Base-by-base conservation (phyloP, 148 eudicot genomes). In the Hydrangea macrophylla region DNA sequence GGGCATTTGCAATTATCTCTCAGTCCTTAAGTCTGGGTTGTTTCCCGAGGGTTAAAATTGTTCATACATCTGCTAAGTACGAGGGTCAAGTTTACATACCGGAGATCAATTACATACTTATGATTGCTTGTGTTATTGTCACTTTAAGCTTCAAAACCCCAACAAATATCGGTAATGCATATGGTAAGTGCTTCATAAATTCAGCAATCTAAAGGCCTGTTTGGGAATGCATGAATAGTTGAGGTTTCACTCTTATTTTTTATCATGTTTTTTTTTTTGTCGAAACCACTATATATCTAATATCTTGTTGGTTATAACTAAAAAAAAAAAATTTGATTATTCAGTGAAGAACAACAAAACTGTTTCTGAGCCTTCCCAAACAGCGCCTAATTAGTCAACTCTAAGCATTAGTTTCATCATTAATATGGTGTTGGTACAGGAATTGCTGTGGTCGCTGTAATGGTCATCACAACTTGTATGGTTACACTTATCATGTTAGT, bases 61-160 rank as follows among this genome's bases (percentile, higher is more conserved):
- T 89, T 53, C 98, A 92, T 66, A 92, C 96, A 13, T 92, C 98
- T 2, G 58, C 79, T 7, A 72, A 87, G 61, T 61, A 82, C 50
- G 85, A 81, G 58, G 92, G 98, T 39, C 98, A 92, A 51, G 86
- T 92, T 58, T 92, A 92, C 61, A 84, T 92, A 57, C 98, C 97
- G 0, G 97, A 83, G 75, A 62, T 92, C 58, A 89, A 89, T 65
- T 89, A 80, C 79, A 35, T 81, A 17, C 80, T 89, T 8, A 87
- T 92, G 96, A 6, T 84, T 31, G 76, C 83, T 56, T 89, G 89
- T 57, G 79, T 92, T 26, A 59, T 85, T 2, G 79, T 92, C 24
- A 86, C 90, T 25, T 30, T 71, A 39, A 76, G 81, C 35, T 87
- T 89, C 69, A 84, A 76, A 50, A 81, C 81, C 76, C 87, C 96